Evolutionary conservation across 2,329 filamentous ascomycete genomes (phyloP), one percentile per base, ranked within the genome.

Genomic region (Diaporthe helianthi): DNA sequence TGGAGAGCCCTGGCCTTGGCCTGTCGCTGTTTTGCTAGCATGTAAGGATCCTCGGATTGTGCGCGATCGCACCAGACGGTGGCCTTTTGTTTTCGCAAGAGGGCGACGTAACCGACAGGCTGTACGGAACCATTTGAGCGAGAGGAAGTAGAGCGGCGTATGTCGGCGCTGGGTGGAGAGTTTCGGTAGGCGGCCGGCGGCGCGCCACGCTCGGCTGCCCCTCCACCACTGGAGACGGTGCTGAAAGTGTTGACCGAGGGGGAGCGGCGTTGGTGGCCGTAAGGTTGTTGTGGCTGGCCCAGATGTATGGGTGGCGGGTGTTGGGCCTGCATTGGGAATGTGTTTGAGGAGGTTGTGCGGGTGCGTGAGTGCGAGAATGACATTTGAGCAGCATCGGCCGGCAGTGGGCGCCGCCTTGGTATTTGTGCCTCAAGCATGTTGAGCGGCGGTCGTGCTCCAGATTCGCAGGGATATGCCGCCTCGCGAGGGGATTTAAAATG

Each of bases 61-160:
- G 95, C 88, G 66, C 94, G 91, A 78, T 98, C 96, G 83, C 94
- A 98, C 96, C 96, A 99, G 5, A 99, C 96, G 0, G 96, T 99
- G 38, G 94, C 96, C 79, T 98, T 98, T 81, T 99, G 96, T 79
- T 94, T 95, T 72, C 96, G 90, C 82, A 99, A 91, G n/a, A 98
- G 86, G 44, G 96, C 94, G 64, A 99, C 96, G 80, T 99, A 99
- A 73, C 93, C 90, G n/a, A 86, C 86, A 1, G 91, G 82, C 71
- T 87, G 87, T 19, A 83, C 83, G 67, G 83, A 84, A 26, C 79
- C 83, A 72, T 86, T 87, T 26, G 93, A 97, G 75, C 93, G 90
- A 64, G 92, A 92, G 4, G 93, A 97, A 36, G 90, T 93, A 33
- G 93, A 97, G 73, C 94, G 89, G 71, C 92, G 90, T 60, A 91